Base-by-base conservation (phyloP, 257 asterid genomes). In the Penstemon newberryi region DNA sequence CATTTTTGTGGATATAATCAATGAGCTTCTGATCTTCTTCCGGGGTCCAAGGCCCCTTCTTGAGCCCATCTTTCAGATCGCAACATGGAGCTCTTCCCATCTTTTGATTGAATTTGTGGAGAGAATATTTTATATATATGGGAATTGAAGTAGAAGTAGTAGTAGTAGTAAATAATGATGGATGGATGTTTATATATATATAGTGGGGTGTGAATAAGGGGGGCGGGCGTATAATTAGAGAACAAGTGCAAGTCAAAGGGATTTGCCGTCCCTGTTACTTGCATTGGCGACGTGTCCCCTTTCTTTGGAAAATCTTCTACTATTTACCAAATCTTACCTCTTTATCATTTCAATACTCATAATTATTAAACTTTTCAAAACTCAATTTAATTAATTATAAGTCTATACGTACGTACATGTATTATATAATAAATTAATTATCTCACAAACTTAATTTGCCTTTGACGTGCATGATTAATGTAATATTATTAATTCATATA, bases 31-130 rank as follows among this genome's bases (percentile, higher is more conserved):
- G 86, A 64, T 90, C 96, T 55, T 90, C 97, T 74, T 90, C 96
- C 0, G 83, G 84, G 4, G 97, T 90, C 97, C 97, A 90, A 25
- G 97, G 97, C n/a, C 97, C 97, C 44, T 80, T 90, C 69, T 88
- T 90, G 8, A 88, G 86, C 37, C 96, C 97, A 70, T 74, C 79
- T 79, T 90, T 86, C 33, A 1, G 33, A 5, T 90, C 97, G 75
- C 96, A 84, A 47, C 97, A 86, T 0, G 97, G 97, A 56, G 91
- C 62, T 79, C 96, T 79, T 43, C 90, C 96, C 97, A 90, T 91
- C 43, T 10, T 38, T 12, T 57, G 4, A 10, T 39, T 60, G 40
- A 47, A 13, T 11, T 8, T 18, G 38, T 18, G 13, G 7, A n/a
- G 57, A 12, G 18, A 4, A 4, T 7, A 15, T 15, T 15, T 15